Base-by-base conservation (phyloP, 345 rosid genomes). In the Balakata baccata region DNA sequence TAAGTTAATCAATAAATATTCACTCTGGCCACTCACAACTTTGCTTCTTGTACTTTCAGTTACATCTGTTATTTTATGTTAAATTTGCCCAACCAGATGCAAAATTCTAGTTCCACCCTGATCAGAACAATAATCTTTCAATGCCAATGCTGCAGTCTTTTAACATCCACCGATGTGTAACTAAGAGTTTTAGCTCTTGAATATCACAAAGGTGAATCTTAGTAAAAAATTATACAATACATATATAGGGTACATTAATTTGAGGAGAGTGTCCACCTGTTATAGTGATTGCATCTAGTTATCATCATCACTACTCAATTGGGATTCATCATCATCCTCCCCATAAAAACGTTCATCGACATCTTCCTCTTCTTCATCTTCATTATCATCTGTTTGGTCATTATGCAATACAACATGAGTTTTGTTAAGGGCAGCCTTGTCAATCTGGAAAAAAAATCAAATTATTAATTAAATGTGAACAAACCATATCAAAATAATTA, bases 311-410 rank as follows among this genome's bases (percentile, higher is more conserved):
- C 96, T 91, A 75, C 94, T 89, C 74, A 89, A 72, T 70, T 89
- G 86, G 7, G 98, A 92, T 69, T 90, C 96, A 65, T 84, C 87
- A 67, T 89, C 89, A 45, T 89, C 89, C 73, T 86, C 94, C 71
- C 83, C 84, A 56, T 84, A 89, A 69, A 79, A 72, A 80, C 72
- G 82, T 0, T 90, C 97, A 56, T 91, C 93, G 53, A 86, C 84
- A 54, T 89, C 85, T 7, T 90, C 93, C 1, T 87, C 87, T 50
- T 84, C 29, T n/a, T 57, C 88, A 25, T 86, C 88, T 50, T 85
- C 89, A 70, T 84, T 82, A 75, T 85, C 91, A 72, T 82, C 86
- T 46, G 65, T 69, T 83, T 78, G 81, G 43, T 66, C 75, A 81
- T 81, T 70, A 23, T 57, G 79, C 34, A 11, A 75, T n/a, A 71